phyloP scores from a whole-genome alignment of 257 asterid genomes.

The Lycium barbarum region DNA sequence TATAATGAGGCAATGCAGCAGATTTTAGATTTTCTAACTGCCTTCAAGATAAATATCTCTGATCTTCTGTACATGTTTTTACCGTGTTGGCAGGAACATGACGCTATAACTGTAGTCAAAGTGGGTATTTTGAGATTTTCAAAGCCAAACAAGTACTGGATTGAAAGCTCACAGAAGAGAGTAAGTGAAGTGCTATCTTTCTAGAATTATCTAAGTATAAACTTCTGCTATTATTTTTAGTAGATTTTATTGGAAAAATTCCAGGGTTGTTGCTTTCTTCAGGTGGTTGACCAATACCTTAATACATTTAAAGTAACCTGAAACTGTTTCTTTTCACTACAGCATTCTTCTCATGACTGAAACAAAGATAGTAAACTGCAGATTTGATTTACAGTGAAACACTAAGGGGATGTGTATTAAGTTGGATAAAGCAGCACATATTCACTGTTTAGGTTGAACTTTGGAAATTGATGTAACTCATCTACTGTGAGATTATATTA shows the following conservation, averaged over 20 bases:
- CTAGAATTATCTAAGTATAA: constrained; percentile 18
- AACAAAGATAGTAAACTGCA: not conserved
- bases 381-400: not conserved
- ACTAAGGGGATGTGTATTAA: not conserved
- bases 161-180: constrained; percentile 89
- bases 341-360: not conserved
- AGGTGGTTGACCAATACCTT: not conserved
- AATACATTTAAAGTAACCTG: constrained; percentile 1
- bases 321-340: not conserved
- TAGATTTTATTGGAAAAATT: not conserved
- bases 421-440: not conserved
- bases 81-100: constrained; percentile 63
- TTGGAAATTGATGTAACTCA: not conserved
- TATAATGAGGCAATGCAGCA: not conserved
- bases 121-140: constrained; percentile 79
- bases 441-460: constrained; percentile 16
- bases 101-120: constrained; percentile 67
- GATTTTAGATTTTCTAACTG: not conserved
- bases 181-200: constrained; percentile 52
- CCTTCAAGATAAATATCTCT: not conserved
- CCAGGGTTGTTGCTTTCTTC: not conserved
- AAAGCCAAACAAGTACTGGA: constrained; percentile 90
- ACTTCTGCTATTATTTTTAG: not conserved
- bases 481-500: not conserved
- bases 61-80: not conserved